These are phyloP conservation scores for Lachancea sp. DNA, from an alignment of 805 yeast species.

Conservation along the genomic window DNA sequence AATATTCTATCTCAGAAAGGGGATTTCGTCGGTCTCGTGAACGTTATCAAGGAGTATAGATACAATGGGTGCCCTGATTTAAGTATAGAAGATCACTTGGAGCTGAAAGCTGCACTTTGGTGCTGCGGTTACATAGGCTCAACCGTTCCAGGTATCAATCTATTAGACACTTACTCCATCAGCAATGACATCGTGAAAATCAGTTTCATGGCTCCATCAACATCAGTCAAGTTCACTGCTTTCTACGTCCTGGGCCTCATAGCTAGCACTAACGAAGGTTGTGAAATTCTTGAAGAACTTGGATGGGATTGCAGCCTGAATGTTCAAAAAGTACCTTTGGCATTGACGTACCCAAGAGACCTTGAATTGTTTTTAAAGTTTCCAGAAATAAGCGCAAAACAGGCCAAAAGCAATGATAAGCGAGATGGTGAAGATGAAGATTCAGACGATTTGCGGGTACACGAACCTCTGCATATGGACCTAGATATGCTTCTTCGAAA, in stretches of 20 bases:
- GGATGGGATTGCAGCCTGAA: conserved; percentile 60
- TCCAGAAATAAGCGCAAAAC: conserved; percentile 7
- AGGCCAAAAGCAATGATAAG: not conserved
- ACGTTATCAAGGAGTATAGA: conserved; percentile 32
- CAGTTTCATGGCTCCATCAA: conserved; percentile 41
- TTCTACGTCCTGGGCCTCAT: conserved; percentile 72
- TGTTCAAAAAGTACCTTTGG: conserved; percentile 38
- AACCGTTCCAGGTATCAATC: conserved; percentile 57
- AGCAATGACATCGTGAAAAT: conserved; percentile 49
- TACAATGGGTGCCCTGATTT: conserved; percentile 12
- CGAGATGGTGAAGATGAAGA: not conserved
- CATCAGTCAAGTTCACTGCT: conserved; percentile 69
- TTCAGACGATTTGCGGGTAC: conserved; percentile 4
- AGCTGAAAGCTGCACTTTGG: conserved; percentile 77
- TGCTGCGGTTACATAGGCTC: conserved; percentile 79
- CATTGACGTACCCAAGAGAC: conserved; percentile 37
- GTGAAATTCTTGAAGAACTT: conserved; percentile 74
- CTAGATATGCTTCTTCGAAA: conserved; percentile 8
- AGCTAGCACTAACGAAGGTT: conserved; percentile 67
- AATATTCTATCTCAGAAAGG: conserved; percentile 48
- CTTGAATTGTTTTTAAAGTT: conserved; percentile 29
- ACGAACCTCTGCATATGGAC: conserved; percentile 10
- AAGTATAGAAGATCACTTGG: conserved; percentile 34
- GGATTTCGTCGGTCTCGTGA: conserved; percentile 37
- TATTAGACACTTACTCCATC: conserved; percentile 48